Evolutionary conservation across 441 rosid genomes (phyloP), one percentile per base, ranked within the genome.

Genomic region (Eugenia klotzschiana): DNA sequence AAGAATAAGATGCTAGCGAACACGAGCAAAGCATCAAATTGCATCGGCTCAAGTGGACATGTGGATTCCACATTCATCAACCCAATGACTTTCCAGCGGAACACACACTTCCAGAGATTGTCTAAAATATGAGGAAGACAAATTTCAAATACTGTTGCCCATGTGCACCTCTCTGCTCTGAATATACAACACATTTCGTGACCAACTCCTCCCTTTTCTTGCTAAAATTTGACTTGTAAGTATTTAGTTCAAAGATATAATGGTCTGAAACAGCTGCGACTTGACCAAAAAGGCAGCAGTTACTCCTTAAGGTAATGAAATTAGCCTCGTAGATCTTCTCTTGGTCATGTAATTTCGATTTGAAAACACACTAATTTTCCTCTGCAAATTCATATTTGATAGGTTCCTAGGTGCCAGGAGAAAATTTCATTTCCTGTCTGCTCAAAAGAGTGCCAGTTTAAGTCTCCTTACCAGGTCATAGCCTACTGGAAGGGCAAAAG

Each of bases 391-490:
- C 46, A 37, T 2, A 11, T 64, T 64, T 33, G 77, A 18, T 69
- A 14, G 46, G 77, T 33, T 9, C 25, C 77, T 4, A 22, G 77
- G 77, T 69, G 46, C 77, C 74, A 18, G 40, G 77, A 64, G 41
- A 64, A 33, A 33, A 22, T 64, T 33, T 40, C 77, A 69, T 69
- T 69, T 69, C 77, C 40, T 33, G 14, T 20, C 41, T 69, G 77
- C 77, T 33, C 46, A 20, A 69, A 37, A 33, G 8, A 69, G 46
- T 37, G 46, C 46, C 14, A 79, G 46, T 64, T 18, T 18, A 33
- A 40, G 77, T 69, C 77, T 58, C 73, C 96, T 93, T 89, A 95
- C 98, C 89, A 97, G 94, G 90, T 97, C 99, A 91, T 93, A 95
- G 81, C 99, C 98, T 69, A 92, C 80, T 22, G 98, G 98, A 85